Evolutionary conservation across 108 stramenopile species (phyloP), one percentile per base, ranked within the genome.

Genomic region (Asterionellopsis glacialis): DNA sequence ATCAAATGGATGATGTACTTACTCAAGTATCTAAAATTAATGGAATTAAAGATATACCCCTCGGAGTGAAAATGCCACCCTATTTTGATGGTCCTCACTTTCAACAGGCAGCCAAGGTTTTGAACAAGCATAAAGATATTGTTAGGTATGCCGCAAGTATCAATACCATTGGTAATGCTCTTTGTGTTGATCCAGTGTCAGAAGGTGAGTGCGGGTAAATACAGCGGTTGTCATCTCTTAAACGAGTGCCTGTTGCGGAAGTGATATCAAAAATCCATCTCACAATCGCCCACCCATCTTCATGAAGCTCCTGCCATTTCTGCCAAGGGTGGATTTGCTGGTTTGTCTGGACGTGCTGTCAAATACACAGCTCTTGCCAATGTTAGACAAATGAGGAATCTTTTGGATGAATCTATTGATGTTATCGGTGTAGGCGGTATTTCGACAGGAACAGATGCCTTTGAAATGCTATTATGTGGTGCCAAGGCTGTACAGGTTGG

Each of bases 51-150:
- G 49, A 59, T 23, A 21, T 76, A 22, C 76, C 77, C 11, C 51
- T 95, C 50, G 95, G 95, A 10, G 66, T 96, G 19, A 96, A 96
- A 69, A 68, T 96, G 44, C 88, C 91, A n/a, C 95, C 95, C 28
- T 96, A 96, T 69, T 84, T 96, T 50, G 95, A 96, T 68, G 68
- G 83, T 23, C 81, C 83, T 49, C 91, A 91, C 59, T 84, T 91
- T 61, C 73, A 82, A 56, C 53, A 67, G 45, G 95, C 83, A 25
- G 95, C 95, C 16, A 24, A 69, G 13, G 75, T 96, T 49, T 67
- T 96, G 44, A 93, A 91, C 55, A 70, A 83, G 41, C 82, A 88
- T 72, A 74, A 82, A 18, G 40, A 59, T 26, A 61, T 79, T 41
- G 62, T 96, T 9, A 13, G 42, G 0, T 96, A 88, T 62, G 84